Conservation (phyloP, 805 yeast species). For the Suhomyces faveliae region DNA sequence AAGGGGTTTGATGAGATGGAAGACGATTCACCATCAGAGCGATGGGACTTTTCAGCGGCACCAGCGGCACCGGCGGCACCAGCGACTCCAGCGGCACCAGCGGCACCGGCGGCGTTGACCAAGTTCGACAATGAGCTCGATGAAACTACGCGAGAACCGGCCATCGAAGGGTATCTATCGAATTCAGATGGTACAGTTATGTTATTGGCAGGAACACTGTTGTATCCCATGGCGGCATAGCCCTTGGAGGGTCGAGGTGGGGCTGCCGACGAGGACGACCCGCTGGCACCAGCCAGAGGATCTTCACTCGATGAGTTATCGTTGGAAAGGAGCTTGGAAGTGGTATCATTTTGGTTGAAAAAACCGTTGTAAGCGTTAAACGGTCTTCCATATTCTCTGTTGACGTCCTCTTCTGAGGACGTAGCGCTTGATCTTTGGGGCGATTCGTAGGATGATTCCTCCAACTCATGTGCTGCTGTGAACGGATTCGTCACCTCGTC, state of each 20-base stretch:
- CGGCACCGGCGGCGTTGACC: constrained; percentile 6
- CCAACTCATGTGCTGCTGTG: constrained; percentile 9
- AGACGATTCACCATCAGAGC: constrained; percentile 11
- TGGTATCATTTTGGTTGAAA: constrained; percentile 39
- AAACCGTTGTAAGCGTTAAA: constrained; percentile 42
- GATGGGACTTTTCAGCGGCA: constrained; percentile 1
- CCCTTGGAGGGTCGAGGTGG: constrained; percentile 2
- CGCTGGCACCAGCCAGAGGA: constrained; percentile 4
- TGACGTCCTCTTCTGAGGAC: constrained; percentile 14
- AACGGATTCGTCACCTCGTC: constrained; percentile 12
- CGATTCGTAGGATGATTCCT: constrained; percentile 11
- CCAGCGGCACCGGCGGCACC: constrained; percentile 7
- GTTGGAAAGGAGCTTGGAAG: constrained; percentile 33
- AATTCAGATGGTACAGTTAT: constrained; percentile 53
- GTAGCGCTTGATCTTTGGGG: constrained; percentile 11
- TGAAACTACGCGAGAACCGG: constrained; percentile 57
- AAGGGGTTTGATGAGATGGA: constrained; percentile 21
- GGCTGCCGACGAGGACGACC: background rate
- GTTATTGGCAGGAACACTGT: constrained; percentile 11
- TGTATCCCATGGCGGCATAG: constrained; percentile 5
- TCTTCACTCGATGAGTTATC: constrained; percentile 15
- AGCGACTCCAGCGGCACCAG: constrained; percentile 6
- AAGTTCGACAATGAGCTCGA: constrained; percentile 31
- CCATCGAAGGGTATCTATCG: constrained; percentile 67
- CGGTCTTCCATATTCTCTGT: constrained; percentile 33